Percentiles rank a stretch among this genome's conserved stretches.
Conservation (phyloP, 768 basidiomycete species). For the Suillus subaureus region DNA sequence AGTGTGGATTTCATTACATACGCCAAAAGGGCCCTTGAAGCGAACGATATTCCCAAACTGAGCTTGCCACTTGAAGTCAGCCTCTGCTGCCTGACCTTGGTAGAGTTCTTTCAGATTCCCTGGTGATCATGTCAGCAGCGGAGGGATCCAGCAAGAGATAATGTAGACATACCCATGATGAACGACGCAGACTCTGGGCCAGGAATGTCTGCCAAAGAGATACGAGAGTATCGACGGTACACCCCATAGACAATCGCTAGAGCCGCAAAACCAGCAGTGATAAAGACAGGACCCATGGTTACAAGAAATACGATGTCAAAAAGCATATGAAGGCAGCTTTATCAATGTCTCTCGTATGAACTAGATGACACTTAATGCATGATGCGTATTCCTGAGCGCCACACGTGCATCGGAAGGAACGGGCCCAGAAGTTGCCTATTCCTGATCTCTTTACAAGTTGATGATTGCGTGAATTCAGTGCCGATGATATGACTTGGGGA, state of each 20-base stretch:
- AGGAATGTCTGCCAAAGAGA: constrained; percentile 18
- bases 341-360: neutral
- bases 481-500: neutral
- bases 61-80: constrained; percentile 33
- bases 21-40: constrained; percentile 31
- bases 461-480: neutral
- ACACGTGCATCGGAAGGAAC: constrained; percentile 11
- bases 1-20: constrained; percentile 10
- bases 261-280: constrained; percentile 8
- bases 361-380: constrained; percentile 15
- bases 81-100: constrained; percentile 27
- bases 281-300: constrained; percentile 16
- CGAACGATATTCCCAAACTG: constrained; percentile 32
- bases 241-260: constrained; percentile 13
- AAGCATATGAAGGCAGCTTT: neutral
- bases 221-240: constrained; percentile 8
- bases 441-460: neutral
- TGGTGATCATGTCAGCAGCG: constrained; percentile 24
- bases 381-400: neutral
- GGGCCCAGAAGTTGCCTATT: neutral
- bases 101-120: constrained; percentile 33
- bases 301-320: neutral
- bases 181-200: constrained; percentile 28
- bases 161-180: constrained; percentile 14
- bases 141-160: constrained; percentile 8